phyloP scores from a whole-genome alignment of 2,329 filamentous ascomycete genomes.

The Arthrocladium fulminans region DNA sequence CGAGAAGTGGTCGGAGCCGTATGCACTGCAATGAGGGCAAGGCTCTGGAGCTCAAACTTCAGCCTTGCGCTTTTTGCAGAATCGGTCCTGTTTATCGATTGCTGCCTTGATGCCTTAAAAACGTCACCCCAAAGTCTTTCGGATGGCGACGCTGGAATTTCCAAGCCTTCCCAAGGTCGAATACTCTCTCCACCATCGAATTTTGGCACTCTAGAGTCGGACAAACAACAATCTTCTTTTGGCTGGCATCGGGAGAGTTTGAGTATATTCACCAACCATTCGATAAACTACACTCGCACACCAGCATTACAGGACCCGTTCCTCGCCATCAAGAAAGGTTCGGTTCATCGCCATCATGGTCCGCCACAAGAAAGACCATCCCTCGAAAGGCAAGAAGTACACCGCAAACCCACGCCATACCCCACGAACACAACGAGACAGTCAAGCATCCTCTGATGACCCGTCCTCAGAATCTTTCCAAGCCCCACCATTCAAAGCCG shows the following conservation, averaged over 20 bases:
- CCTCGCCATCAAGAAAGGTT: too few species aligned
- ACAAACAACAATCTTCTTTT: too few species aligned
- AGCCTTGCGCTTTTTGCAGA: neutral
- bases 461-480: conserved; percentile 29
- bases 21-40: neutral
- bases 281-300: too few species aligned
- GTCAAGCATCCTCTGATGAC: conserved; percentile 24
- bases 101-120: neutral
- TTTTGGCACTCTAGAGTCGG: too few species aligned
- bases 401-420: conserved; percentile 50
- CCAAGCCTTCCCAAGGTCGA: too few species aligned
- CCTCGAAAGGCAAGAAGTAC: conserved; percentile 62
- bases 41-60: neutral
- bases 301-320: too few species aligned
- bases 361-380: conserved; percentile 84
- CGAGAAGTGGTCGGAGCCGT: neutral
- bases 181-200: too few species aligned
- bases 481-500: conserved; percentile 66
- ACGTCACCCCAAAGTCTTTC: neutral
- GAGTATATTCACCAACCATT: too few species aligned
- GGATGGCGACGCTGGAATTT: neutral
- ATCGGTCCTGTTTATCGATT: neutral
- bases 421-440: conserved; percentile 38
- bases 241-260: too few species aligned
- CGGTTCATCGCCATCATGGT: conserved; percentile 62